Evolutionary conservation across 73 alveolate species (phyloP).

Genomic region (Tetrahymena elliotti): DNA sequence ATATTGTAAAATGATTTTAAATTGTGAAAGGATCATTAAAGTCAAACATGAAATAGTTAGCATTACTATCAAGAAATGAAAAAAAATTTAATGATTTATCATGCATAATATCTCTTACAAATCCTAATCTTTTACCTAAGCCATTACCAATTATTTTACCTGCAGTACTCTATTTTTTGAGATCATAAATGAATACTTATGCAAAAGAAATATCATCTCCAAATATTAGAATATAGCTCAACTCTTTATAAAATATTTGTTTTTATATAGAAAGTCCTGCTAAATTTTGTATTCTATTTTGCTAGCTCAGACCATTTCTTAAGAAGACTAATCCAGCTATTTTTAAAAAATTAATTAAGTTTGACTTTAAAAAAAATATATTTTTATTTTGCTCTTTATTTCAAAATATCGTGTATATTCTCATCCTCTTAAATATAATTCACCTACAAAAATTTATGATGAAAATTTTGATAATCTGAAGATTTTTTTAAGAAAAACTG

Average conservation of each 20-base stretch:
- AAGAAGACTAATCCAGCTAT: neutral
- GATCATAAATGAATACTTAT: neutral
- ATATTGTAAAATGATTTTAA: neutral
- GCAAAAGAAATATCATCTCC: neutral
- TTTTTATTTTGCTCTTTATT: too few species aligned
- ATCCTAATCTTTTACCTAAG: neutral
- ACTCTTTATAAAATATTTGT: neutral
- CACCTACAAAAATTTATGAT: too few species aligned
- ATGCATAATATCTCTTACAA: neutral
- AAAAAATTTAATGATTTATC: neutral
- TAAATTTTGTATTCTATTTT: neutral
- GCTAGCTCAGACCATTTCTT: neutral
- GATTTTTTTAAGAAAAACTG: too few species aligned
- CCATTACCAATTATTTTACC: neutral
- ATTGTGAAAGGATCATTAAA: neutral
- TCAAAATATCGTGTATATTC: too few species aligned
- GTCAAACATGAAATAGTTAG: neutral
- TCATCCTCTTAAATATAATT: too few species aligned
- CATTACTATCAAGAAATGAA: neutral
- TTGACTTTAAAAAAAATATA: neutral
- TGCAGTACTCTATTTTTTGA: neutral
- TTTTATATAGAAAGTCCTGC: neutral
- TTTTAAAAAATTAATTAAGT: neutral
- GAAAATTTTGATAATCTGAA: too few species aligned
- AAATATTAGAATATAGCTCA: neutral